phyloP scores from a whole-genome alignment of 441 rosid genomes.

The Rhodomyrtus psidioides region DNA sequence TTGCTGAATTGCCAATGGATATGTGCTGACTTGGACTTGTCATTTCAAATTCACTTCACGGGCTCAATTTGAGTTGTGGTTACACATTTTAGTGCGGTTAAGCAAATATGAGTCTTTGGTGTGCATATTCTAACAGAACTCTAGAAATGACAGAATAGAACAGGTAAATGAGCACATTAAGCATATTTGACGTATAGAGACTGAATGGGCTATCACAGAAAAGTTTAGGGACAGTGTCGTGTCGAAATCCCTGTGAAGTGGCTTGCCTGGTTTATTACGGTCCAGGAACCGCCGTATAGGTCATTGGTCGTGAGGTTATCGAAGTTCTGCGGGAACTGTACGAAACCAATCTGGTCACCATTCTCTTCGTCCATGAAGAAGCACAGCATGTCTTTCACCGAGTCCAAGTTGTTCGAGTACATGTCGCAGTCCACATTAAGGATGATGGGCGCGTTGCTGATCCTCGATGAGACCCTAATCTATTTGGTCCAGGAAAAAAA shows the following conservation, averaged over 20 bases:
- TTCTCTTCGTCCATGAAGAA: constrained; percentile 14
- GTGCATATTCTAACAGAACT: neutral
- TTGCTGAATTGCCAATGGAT: neutral
- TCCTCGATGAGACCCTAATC: constrained; percentile 17
- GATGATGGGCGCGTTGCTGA: constrained; percentile 14
- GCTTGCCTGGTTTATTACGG: neutral
- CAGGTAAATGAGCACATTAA: neutral
- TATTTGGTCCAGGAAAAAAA: neutral
- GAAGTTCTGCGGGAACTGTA: constrained; percentile 15
- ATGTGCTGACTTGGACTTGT: neutral
- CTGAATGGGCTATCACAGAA: neutral
- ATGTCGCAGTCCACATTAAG: constrained; percentile 23
- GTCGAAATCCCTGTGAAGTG: neutral
- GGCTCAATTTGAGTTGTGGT: neutral
- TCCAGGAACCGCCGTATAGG: constrained; percentile 1
- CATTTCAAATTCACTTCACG: neutral
- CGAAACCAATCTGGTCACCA: constrained; percentile 9
- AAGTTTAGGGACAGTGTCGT: neutral
- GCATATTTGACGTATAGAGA: neutral
- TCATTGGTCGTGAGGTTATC: constrained; percentile 14
- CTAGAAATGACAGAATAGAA: neutral
- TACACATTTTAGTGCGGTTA: neutral
- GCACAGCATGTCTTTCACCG: constrained; percentile 13
- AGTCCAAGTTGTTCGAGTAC: constrained; percentile 10
- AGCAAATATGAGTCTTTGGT: neutral